Percentiles rank a stretch among this genome's conserved stretches.
Evolutionary conservation across 2,329 filamentous ascomycete genomes (phyloP).

Genomic region (Curvularia hawaiiensis): DNA sequence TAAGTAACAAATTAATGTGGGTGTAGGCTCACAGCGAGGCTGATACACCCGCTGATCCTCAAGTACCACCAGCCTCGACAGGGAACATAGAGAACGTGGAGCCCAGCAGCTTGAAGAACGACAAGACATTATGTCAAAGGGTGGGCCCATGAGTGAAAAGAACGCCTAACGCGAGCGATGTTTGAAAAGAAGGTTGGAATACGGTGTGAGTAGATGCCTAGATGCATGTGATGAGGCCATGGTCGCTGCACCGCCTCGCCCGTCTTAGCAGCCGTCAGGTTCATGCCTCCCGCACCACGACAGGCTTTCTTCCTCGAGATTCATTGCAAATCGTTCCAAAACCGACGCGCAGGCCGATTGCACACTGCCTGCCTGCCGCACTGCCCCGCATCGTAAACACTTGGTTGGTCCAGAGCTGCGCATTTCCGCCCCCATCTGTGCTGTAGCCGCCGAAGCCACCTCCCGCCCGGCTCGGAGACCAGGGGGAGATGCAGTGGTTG

Average conservation of each 20-base stretch:
- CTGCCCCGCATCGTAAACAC: background rate
- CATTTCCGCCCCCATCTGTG: slow-evolving; percentile 5
- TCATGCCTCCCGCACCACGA: background rate
- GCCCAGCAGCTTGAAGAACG: background rate
- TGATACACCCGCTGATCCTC: background rate
- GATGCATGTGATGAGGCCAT: background rate
- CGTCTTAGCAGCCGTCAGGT: background rate
- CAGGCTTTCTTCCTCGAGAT: background rate
- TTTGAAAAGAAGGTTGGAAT: background rate
- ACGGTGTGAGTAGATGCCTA: background rate
- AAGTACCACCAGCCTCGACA: background rate
- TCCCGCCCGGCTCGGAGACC: slow-evolving; percentile 4
- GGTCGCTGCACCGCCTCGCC: slow-evolving; percentile 3
- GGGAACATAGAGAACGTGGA: background rate
- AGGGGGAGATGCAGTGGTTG: slow-evolving; percentile 4
- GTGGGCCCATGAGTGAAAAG: background rate
- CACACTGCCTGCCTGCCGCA: slow-evolving; percentile 11
- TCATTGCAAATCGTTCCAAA: background rate
- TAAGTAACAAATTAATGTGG: background rate
- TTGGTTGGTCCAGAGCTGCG: slow-evolving; percentile 12
- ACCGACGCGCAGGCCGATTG: slow-evolving; percentile 7
- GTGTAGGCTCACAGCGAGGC: slow-evolving; percentile 3
- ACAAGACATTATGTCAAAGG: background rate
- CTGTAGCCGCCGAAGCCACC: slow-evolving; percentile 13
- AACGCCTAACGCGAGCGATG: background rate